phyloP scores from a whole-genome alignment of 495 filamentous ascomycete species.

The Talaromyces nanjingensis region DNA sequence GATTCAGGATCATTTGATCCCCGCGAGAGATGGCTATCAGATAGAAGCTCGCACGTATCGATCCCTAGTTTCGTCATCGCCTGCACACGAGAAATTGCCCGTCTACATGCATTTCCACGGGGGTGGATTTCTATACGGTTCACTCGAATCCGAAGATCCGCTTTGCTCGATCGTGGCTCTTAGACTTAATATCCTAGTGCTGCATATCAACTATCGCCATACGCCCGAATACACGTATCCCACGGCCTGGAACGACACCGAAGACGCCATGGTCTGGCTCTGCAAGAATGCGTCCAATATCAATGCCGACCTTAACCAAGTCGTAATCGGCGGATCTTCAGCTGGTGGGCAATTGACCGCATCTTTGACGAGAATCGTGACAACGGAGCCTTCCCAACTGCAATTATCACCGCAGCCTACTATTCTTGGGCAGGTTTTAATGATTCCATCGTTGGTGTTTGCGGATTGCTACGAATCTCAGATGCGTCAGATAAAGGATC shows the following conservation, averaged over 20 bases:
- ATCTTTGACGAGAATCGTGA: slow-evolving; percentile 19
- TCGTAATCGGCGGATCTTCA: slow-evolving; percentile 42
- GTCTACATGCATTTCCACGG: slow-evolving; percentile 46
- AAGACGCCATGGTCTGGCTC: slow-evolving; percentile 43
- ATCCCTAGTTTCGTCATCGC: slow-evolving; percentile 15
- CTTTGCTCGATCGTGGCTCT: slow-evolving; percentile 33
- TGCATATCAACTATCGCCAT: slow-evolving; percentile 44
- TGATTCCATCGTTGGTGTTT: slow-evolving; percentile 32
- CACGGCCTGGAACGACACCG: slow-evolving; percentile 38
- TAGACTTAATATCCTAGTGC: slow-evolving; percentile 15
- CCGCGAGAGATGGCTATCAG: slow-evolving; percentile 31
- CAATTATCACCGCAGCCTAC: slow-evolving; percentile 20
- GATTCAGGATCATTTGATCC: slow-evolving; percentile 26
- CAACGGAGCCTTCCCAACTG: slow-evolving; percentile 19
- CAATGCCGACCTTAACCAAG: slow-evolving; percentile 24
- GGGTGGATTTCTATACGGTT: slow-evolving; percentile 42
- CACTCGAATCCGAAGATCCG: slow-evolving; percentile 36
- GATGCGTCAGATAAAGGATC: slow-evolving; percentile 23
- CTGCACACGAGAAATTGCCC: slow-evolving; percentile 21
- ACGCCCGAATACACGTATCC: slow-evolving; percentile 37
- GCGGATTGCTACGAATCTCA: slow-evolving; percentile 26
- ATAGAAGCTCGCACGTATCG: slow-evolving; percentile 40
- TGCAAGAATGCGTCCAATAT: slow-evolving; percentile 25
- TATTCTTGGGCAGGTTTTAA: slow-evolving; percentile 36
- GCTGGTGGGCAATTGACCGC: slow-evolving; percentile 39